Evolutionary conservation across 2,329 filamentous ascomycete species (phyloP), one percentile per base, ranked within the genome.

Genomic region (Arthroderma uncinatum): DNA sequence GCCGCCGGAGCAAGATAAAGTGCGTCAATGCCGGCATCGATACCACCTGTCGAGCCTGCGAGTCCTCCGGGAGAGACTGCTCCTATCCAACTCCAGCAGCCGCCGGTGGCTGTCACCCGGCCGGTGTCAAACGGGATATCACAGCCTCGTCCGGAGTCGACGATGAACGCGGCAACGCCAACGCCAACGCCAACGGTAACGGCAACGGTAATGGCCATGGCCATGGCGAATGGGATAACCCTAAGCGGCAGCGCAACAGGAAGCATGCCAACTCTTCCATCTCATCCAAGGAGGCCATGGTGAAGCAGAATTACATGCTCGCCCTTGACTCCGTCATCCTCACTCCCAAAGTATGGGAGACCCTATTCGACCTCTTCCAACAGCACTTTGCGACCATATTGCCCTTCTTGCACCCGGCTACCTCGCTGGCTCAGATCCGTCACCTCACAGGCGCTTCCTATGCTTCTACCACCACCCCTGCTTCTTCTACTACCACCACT

Each of bases 1-100:
- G 88, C 68, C 80, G 88, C 58, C 82, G 82, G 65, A 89, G 86
- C 68, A 94, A 93, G 73, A 88, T 92, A 68, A 92, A 92, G 72
- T 94, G 89, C 74, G 83, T 89, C 70, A 93, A 93, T 72, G 80
- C 81, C 63, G 87, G 87, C 59, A 80, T 84, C 58, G 80, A 81
- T 60, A 84, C 82, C 14, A 82, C 81, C 14, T 94, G 89, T 74
- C 82, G 87, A 61, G 83, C 83, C 10, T 94, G 89, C 68, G 81
- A 85, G 67, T 83, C 83, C 59, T 82, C 82, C 54, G 82, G 84
- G 47, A 81, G 86, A 67, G 81, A 87, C 59, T 93, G 89, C 68
- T 80, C 80, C 60, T 89, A 90, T 69, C 85, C 86, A 7, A 67
- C 71, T 28, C 72, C 72, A 1, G 71, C 71, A 47, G 53, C 19